Percentiles rank a stretch among this genome's conserved stretches.
phyloP scores from a whole-genome alignment of 768 basidiomycete species.

The Leucocoprinus sp. region DNA sequence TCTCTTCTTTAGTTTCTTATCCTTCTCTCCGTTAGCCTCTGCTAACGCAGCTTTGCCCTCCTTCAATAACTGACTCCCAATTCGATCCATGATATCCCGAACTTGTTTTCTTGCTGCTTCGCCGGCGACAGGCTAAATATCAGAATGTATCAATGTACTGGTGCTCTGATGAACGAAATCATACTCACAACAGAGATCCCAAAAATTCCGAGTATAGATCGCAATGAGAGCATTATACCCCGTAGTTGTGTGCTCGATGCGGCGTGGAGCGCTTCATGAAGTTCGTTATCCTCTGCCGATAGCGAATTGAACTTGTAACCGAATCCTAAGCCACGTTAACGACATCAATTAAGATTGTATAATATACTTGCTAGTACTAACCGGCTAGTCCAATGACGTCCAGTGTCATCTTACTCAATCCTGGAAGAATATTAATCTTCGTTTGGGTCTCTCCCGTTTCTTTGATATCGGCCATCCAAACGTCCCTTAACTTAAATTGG shows the following conservation, averaged over 20 bases:
- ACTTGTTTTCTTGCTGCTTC: constrained; percentile 24
- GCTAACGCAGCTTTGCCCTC: constrained; percentile 39
- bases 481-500: constrained; percentile 36
- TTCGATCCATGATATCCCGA: constrained; percentile 34
- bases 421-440: constrained; percentile 50
- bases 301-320: constrained; percentile 27
- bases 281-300: constrained; percentile 34
- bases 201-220: constrained; percentile 26
- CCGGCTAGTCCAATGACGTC: constrained; percentile 73
- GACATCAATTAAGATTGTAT: background rate
- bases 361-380: constrained; percentile 11
- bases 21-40: constrained; percentile 23
- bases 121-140: constrained; percentile 25
- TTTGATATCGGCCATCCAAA: constrained; percentile 25
- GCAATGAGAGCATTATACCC: constrained; percentile 25
- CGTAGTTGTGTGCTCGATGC: constrained; percentile 37
- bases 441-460: constrained; percentile 15
- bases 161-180: background rate
- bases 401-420: constrained; percentile 59
- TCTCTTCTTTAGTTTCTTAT: constrained; percentile 27
- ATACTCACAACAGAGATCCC: background rate
- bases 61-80: constrained; percentile 39
- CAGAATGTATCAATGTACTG: background rate
- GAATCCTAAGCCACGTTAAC: constrained; percentile 18
- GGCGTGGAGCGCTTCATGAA: constrained; percentile 42